Evolutionary conservation across 768 basidiomycete genomes (phyloP), one percentile per base, ranked within the genome.

Genomic region (Strobilomyces echinocephalus): DNA sequence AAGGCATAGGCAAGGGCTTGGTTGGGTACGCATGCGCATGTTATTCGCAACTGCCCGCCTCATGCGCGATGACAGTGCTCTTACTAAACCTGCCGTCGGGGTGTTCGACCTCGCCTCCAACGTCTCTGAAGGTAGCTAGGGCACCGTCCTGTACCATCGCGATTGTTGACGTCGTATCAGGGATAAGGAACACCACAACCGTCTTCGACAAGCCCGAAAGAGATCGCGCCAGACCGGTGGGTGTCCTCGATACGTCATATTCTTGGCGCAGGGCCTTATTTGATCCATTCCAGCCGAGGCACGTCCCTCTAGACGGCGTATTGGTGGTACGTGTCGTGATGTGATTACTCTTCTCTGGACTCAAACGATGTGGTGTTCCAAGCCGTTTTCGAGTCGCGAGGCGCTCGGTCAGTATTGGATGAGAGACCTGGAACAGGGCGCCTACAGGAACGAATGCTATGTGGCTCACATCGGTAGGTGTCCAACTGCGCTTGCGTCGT

Each of bases 361-460:
- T 50, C 43, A 46, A 20, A 52, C n/a, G 20, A 38, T 35, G 4
- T 38, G 55, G 38, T 31, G 16, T 24, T 49, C 50, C 50, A 61
- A 95, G 91, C 84, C 95, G 1, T 98, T 90, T 71, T 89, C 90
- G 46, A 79, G 82, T 34, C 85, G 94, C 7, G 95, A 97, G 68
- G 91, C 95, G 0, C 73, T 90, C 8, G 97, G 97, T 7, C 97
- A 98, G 70, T 91, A 87, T 61, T 98, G 97, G 95, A 86, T 98
- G 79, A 91, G 84, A 72, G 95, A 97, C 65, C 71, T 98, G 15
- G 91, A 94, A 59, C 84, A 91, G 53, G 97, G 95, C 10, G 77
- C 82, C 15, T 98, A 87, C 69, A 82, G 91, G 54, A 74, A 79
- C 55, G 94, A 97, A 63, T 73, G 73, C 28, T 97, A 97, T 65